A percentile compares a stretch with the other conserved stretches of the same genome.
Conservation (phyloP, 306 rosid species). For the Vachellia pachyceras region DNA sequence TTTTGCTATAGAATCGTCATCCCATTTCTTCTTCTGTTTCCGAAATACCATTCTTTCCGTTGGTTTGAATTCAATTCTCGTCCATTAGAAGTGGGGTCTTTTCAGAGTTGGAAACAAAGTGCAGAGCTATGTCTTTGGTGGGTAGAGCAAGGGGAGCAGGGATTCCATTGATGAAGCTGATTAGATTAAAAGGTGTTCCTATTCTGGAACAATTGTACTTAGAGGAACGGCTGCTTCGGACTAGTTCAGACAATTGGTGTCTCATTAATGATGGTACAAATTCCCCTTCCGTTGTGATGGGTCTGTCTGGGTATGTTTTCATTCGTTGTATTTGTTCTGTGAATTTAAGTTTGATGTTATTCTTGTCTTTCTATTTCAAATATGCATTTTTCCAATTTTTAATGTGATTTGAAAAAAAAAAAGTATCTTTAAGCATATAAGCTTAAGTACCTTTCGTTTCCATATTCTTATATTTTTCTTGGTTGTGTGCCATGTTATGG, state of each 20-base stretch:
- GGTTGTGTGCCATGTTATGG: neutral
- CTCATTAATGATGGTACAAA: slow-evolving; percentile 77
- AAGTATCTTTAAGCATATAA: neutral
- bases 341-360: neutral
- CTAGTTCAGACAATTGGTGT: slow-evolving; percentile 88
- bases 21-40: neutral
- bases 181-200: slow-evolving; percentile 53
- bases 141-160: slow-evolving; percentile 3
- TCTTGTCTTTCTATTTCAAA: neutral
- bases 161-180: slow-evolving; percentile 22
- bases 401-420: neutral
- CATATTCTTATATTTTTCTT: neutral
- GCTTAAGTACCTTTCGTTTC: neutral
- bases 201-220: slow-evolving; percentile 82
- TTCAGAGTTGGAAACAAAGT: neutral
- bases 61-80: neutral
- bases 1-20: neutral
- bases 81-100: neutral
- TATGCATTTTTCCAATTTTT: neutral
- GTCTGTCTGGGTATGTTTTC: slow-evolving; percentile 79
- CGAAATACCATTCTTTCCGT: neutral
- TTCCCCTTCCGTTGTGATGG: slow-evolving; percentile 76
- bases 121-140: neutral
- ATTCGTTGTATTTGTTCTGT: neutral
- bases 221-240: slow-evolving; percentile 87